Conservation (phyloP, 2,329 filamentous ascomycete species). For the Lizonia empirigonia region DNA sequence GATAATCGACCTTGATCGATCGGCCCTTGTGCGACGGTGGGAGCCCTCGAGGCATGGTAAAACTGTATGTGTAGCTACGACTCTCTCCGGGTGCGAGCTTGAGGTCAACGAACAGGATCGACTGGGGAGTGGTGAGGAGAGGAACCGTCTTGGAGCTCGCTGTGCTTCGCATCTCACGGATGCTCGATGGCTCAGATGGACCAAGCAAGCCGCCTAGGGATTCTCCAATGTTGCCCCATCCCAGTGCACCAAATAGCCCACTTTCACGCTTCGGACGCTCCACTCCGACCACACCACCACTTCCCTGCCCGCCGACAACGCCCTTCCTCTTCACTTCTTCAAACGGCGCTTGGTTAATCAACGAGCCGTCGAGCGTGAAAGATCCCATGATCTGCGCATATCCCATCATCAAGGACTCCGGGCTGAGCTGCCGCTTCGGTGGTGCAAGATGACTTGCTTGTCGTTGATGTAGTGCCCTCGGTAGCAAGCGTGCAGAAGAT, state of each 20-base stretch:
- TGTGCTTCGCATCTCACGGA: conserved; percentile 91
- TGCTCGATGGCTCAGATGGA: conserved; percentile 83
- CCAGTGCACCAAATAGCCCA: conserved; percentile 80
- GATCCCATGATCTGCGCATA: conserved; percentile 93
- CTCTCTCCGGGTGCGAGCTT: conserved; percentile 87
- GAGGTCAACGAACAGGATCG: conserved; percentile 92
- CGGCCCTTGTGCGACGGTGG: conserved; percentile 90
- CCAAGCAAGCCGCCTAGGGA: conserved; percentile 89
- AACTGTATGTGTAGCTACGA: conserved; percentile 83
- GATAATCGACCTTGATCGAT: conserved; percentile 92
- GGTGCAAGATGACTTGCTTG: conserved; percentile 43
- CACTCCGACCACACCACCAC: conserved; percentile 82
- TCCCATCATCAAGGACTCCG: conserved; percentile 94
- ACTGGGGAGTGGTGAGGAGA: conserved; percentile 91
- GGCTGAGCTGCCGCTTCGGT: conserved; percentile 47
- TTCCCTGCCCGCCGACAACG: conserved; percentile 80
- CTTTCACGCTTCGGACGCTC: conserved; percentile 76
- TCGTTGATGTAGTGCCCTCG: conserved; percentile 37
- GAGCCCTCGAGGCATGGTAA: conserved; percentile 83
- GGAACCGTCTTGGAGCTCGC: conserved; percentile 87
- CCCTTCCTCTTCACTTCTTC: conserved; percentile 96
- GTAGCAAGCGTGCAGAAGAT: conserved; percentile 57
- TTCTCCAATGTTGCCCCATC: conserved; percentile 86
- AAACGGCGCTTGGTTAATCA: conserved; percentile 87
- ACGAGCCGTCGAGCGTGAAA: conserved; percentile 87